These are phyloP conservation scores for Blastocystis sp. DNA, from an alignment of 352 stramenopile species.

Conservation along the genomic window DNA sequence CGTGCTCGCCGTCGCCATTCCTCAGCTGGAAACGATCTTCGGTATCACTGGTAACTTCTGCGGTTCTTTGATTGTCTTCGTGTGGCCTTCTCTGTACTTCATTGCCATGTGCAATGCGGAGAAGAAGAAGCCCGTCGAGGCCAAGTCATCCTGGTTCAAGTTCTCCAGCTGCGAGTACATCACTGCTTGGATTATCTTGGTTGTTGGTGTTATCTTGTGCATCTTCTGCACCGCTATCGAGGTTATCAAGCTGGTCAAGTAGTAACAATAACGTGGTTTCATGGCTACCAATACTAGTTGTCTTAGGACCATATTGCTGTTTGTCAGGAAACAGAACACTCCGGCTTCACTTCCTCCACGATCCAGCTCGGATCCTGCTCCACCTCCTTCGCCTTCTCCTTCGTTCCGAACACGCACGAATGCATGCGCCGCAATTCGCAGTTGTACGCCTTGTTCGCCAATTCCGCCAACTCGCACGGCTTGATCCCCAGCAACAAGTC, in stretches of 20 bases:
- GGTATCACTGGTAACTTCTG: conserved; percentile 49
- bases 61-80: conserved; percentile 23
- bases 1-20: conserved; percentile 13
- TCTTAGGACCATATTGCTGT: no score
- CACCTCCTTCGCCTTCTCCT: conserved; percentile 43
- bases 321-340: neutral
- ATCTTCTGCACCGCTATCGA: conserved; percentile 29
- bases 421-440: neutral
- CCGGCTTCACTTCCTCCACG: conserved; percentile 39
- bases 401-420: conserved; percentile 35
- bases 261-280: neutral
- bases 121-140: conserved; percentile 10
- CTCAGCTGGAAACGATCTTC: conserved; percentile 33
- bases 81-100: conserved; percentile 59
- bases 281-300: no score
- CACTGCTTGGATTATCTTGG: conserved; percentile 61
- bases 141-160: neutral
- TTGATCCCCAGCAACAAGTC: conserved; percentile 1
- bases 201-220: conserved; percentile 27
- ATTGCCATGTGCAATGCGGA: conserved; percentile 34
- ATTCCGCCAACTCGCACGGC: neutral
- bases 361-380: conserved; percentile 21
- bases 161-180: neutral
- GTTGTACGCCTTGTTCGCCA: neutral
- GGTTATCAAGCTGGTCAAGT: conserved; percentile 33